These are phyloP conservation scores for Amniculicola lignicola DNA, from an alignment of 495 filamentous ascomycete species.

Conservation along the genomic window DNA sequence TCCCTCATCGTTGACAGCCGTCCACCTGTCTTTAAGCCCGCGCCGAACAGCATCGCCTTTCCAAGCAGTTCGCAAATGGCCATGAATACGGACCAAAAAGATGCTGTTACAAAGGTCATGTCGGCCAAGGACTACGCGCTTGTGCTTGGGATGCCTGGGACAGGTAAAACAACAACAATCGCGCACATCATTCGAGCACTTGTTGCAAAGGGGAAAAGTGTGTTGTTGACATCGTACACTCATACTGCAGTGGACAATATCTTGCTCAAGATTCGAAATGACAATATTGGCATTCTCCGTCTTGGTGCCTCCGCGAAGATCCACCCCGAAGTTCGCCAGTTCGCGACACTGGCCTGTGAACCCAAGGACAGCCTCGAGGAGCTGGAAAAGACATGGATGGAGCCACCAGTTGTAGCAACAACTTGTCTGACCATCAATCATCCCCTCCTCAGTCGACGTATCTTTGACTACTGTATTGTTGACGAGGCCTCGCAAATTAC, in stretches of 20 bases:
- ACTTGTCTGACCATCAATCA: slow-evolving; percentile 92
- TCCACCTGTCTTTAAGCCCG: slow-evolving; percentile 68
- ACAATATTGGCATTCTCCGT: slow-evolving; percentile 75
- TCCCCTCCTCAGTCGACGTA: slow-evolving; percentile 77
- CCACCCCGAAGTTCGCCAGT: slow-evolving; percentile 78
- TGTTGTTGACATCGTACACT: slow-evolving; percentile 90
- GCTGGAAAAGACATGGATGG: slow-evolving; percentile 74
- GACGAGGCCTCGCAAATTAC: slow-evolving; percentile 98
- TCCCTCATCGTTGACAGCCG: slow-evolving; percentile 70
- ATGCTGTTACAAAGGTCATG: slow-evolving; percentile 90
- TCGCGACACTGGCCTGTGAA: slow-evolving; percentile 70
- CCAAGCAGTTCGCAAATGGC: slow-evolving; percentile 47
- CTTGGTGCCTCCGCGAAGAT: slow-evolving; percentile 80
- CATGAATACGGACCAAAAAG: slow-evolving; percentile 82
- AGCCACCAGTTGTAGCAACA: slow-evolving; percentile 83
- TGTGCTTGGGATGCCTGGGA: slow-evolving; percentile 95
- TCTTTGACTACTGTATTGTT: slow-evolving; percentile 97
- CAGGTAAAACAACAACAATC: slow-evolving; percentile 96
- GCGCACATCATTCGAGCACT: slow-evolving; percentile 93
- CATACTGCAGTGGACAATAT: slow-evolving; percentile 99
- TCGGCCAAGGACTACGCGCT: slow-evolving; percentile 90
- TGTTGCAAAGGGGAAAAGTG: slow-evolving; percentile 83
- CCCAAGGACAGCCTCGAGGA: slow-evolving; percentile 75
- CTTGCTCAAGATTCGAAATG: slow-evolving; percentile 78
- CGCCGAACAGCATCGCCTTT: slow-evolving; percentile 57